phyloP scores from a whole-genome alignment of 331 rosid genomes.

The Quercus lobata region DNA sequence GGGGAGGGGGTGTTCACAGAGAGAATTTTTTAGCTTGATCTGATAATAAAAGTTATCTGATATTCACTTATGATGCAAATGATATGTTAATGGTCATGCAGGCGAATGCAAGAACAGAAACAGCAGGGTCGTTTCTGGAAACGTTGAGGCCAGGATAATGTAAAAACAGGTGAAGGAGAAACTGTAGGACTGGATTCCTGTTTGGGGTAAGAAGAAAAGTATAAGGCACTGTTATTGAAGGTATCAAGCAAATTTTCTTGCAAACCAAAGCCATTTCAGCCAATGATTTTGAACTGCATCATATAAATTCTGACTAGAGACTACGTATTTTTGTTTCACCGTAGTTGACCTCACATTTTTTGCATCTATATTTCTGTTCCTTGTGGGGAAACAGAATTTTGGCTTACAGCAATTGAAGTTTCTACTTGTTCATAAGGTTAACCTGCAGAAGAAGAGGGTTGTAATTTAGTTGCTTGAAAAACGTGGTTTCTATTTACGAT shows the following conservation, averaged over 20 bases:
- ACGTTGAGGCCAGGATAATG: slow-evolving; percentile 35
- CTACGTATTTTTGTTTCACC: neutral
- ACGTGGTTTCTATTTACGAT: neutral
- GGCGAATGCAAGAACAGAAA: slow-evolving; percentile 74
- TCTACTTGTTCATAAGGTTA: neutral
- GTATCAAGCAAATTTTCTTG: neutral
- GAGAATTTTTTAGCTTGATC: neutral
- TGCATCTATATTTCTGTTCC: neutral
- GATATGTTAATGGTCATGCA: slow-evolving; percentile 20
- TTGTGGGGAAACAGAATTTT: neutral
- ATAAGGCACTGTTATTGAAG: neutral
- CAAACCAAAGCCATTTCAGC: neutral
- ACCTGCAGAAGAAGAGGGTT: neutral
- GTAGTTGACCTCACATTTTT: neutral
- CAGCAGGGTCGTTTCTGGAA: slow-evolving; percentile 72
- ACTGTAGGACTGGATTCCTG: neutral
- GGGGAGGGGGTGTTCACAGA: neutral
- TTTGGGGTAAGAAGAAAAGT: neutral
- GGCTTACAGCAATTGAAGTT: neutral
- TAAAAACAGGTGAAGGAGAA: slow-evolving; percentile 1
- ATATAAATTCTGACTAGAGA: neutral
- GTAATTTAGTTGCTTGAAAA: neutral
- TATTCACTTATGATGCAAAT: neutral
- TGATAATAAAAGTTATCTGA: neutral
- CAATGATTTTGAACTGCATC: neutral